Evolutionary conservation across 768 basidiomycete species (phyloP).

Genomic region (Kwoniella shandongensis): DNA sequence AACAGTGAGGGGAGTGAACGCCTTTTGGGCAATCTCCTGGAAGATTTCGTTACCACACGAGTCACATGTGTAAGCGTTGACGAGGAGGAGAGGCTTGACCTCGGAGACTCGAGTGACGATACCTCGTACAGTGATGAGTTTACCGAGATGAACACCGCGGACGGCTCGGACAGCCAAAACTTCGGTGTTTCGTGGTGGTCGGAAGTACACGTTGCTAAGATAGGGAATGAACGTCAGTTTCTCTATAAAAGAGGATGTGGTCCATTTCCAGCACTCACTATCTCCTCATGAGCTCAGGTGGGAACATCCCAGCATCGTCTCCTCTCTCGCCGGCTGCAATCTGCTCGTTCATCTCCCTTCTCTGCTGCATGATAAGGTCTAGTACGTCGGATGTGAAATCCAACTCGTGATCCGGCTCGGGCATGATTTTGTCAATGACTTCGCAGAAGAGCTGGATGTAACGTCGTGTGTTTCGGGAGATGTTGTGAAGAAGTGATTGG

Average conservation of each 20-base stretch:
- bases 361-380: conserved; percentile 92
- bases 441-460: conserved; percentile 86
- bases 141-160: conserved; percentile 79
- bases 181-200: conserved; percentile 61
- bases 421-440: conserved; percentile 86
- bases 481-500: conserved; percentile 66
- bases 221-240: background rate
- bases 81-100: conserved; percentile 93
- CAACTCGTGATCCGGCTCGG: conserved; percentile 82
- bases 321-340: conserved; percentile 42
- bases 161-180: conserved; percentile 86
- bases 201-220: conserved; percentile 87
- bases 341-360: conserved; percentile 81
- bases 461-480: conserved; percentile 80
- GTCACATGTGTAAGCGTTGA: conserved; percentile 98
- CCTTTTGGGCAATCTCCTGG: conserved; percentile 90
- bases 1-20: conserved; percentile 82
- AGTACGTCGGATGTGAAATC: conserved; percentile 90
- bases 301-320: conserved; percentile 63
- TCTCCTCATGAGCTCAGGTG: conserved; percentile 84
- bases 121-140: conserved; percentile 90
- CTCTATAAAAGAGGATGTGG: background rate
- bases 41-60: conserved; percentile 98
- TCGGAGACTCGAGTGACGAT: conserved; percentile 98
- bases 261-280: conserved; percentile 66